Base-by-base conservation (phyloP, 2,329 filamentous ascomycete genomes). In the Ceratocystiopsis sp. region DNA sequence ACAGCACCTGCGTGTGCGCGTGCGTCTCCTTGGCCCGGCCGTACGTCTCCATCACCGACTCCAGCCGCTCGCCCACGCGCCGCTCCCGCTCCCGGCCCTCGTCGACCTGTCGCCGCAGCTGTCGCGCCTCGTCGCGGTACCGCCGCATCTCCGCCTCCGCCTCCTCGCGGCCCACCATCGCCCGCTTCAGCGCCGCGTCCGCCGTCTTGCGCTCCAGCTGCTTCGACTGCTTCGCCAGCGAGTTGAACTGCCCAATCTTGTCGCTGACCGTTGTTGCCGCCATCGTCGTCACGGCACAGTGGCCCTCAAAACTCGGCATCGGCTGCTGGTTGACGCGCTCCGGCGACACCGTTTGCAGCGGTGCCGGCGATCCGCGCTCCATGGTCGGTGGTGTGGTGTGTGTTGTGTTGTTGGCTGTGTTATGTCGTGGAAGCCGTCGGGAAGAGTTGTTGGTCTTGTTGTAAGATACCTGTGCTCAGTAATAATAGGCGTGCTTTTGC, bases 191-290 rank as follows among this genome's bases (percentile, higher is more conserved):
- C 29, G 76, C 76, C 32, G 75, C 75, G 51, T 80, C 76, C 51
- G 73, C 75, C 40, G 67, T 74, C 59, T 73, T 78, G 52, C 75
- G 69, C 56, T 79, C 75, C 42, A 77, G 61, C 40, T 75, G 68
- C 53, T 74, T 76, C 33, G 70, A 69, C 57, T 71, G 66, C 50
- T 67, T 61, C 45, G 78, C 71, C 34, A 84, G 66, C 45, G 67
- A 72, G 62, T 84, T 82, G 59, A 84, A 84, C 58, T 82, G 80
- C 54, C 73, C 76, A 48, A 83, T 79, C 54, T 77, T 75, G 47
- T 79, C 73, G 51, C 76, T 67, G 7, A 82, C 75, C 18, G 73
- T 73, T 52, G 45, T 34, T 5, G 33, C 10, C 21, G 21, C 8
- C 21, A 8, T 37, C 13, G 44, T 35, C 41, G 47, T 45, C 16